Conservation (phyloP, 139 green algal genomes). For the Edaphochlamys debaryana region DNA sequence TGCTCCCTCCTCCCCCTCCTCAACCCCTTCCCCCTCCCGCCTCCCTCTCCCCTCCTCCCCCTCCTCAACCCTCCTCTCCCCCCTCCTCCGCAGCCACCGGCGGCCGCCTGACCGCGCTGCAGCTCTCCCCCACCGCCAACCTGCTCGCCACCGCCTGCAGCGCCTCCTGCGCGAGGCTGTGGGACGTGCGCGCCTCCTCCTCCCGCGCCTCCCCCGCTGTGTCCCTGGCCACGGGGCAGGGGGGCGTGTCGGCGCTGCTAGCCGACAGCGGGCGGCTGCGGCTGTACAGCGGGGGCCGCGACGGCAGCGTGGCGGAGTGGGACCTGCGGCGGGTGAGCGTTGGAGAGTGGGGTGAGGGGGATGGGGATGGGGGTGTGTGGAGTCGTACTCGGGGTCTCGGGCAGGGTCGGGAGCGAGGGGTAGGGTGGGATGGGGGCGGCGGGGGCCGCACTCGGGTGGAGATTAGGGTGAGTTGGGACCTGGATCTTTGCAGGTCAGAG, state of each 20-base stretch:
- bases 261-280: conserved; percentile 13
- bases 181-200: conserved; percentile 11
- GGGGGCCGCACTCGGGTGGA: background rate
- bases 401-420: background rate
- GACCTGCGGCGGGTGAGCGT: conserved; percentile 30
- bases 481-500: background rate
- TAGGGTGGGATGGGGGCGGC: background rate
- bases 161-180: conserved; percentile 27
- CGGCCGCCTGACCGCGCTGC: conserved; percentile 24
- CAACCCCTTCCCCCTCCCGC: too few relatives aligned
- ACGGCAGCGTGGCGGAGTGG: conserved; percentile 22
- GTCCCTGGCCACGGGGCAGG: conserved; percentile 6
- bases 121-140: conserved; percentile 11
- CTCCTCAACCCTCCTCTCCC: too few relatives aligned
- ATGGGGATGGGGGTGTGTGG: too few relatives aligned
- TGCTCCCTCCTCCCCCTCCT: too few relatives aligned
- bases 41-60: too few relatives aligned
- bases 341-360: background rate
- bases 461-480: background rate
- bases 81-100: too few relatives aligned
- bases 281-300: conserved; percentile 19
- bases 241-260: conserved; percentile 19
- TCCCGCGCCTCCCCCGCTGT: background rate
- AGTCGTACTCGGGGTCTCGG: too few relatives aligned
- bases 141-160: conserved; percentile 14